Conservation (phyloP, 345 rosid species). For the Eucalyptus grandis region DNA sequence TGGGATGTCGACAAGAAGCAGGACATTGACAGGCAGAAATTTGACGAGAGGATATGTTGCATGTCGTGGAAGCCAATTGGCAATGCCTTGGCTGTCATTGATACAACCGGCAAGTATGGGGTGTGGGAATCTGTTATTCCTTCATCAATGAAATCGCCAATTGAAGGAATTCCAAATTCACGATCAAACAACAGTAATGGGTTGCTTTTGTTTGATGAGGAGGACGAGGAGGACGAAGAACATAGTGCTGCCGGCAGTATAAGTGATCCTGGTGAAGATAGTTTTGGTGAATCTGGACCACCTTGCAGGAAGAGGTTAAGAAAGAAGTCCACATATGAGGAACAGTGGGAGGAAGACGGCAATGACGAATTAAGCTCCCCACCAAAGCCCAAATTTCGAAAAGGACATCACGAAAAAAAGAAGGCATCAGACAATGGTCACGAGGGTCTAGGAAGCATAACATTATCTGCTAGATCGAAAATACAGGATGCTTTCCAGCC, state of each 20-base stretch:
- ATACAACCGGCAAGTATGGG: slow-evolving; percentile 70
- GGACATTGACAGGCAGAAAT: slow-evolving; percentile 81
- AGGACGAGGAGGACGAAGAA: slow-evolving; percentile 51
- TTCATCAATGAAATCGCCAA: slow-evolving; percentile 82
- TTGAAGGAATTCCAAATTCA: slow-evolving; percentile 56
- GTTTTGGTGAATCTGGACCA: slow-evolving; percentile 50
- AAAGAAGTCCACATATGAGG: slow-evolving; percentile 31
- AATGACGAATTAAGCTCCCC: slow-evolving; percentile 29
- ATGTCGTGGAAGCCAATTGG: slow-evolving; percentile 92
- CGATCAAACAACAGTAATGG: slow-evolving; percentile 58
- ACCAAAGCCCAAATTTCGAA: slow-evolving; percentile 20
- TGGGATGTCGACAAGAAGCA: slow-evolving; percentile 85
- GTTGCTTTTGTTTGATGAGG: slow-evolving; percentile 51
- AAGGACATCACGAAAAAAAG: slow-evolving; percentile 13
- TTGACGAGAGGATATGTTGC: slow-evolving; percentile 62
- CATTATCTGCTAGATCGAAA: slow-evolving; percentile 28
- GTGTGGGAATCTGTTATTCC: slow-evolving; percentile 90
- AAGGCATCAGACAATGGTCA: slow-evolving; percentile 29
- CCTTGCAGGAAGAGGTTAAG: slow-evolving; percentile 57
- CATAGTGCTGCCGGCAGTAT: slow-evolving; percentile 45
- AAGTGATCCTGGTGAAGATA: slow-evolving; percentile 55
- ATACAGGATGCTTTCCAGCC: slow-evolving; percentile 96
- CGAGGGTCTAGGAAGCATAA: slow-evolving; percentile 14
- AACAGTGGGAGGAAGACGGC: slow-evolving; percentile 30
- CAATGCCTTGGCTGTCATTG: slow-evolving; percentile 84